phyloP scores from a whole-genome alignment of 169 alveolate genomes.

The Babesia ovata region DNA sequence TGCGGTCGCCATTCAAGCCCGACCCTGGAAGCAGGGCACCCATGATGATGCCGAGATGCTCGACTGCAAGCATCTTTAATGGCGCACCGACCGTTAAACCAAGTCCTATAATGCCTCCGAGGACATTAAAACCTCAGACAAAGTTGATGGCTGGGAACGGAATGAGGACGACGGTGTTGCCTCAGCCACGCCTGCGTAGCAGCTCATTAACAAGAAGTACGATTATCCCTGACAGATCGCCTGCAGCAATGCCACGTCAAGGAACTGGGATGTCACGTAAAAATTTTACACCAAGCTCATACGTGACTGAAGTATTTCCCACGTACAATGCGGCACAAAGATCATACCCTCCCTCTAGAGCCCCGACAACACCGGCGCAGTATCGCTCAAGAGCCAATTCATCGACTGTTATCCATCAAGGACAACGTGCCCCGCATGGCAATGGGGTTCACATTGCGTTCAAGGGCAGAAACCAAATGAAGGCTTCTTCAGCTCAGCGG shows the following conservation, averaged over 20 bases:
- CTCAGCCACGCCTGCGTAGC: constrained; percentile 2
- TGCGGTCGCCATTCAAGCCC: neutral
- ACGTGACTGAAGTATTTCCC: constrained; percentile 27
- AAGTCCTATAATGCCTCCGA: neutral
- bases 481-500: constrained; percentile 26
- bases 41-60: constrained; percentile 29
- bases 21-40: constrained; percentile 16
- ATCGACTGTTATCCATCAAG: neutral
- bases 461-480: constrained; percentile 19
- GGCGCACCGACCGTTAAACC: neutral
- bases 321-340: neutral
- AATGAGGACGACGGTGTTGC: constrained; percentile 14
- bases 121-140: neutral
- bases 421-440: neutral
- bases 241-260: constrained; percentile 18
- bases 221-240: neutral
- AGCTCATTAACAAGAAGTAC: neutral
- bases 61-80: constrained; percentile 7
- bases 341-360: neutral
- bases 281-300: constrained; percentile 8
- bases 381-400: neutral
- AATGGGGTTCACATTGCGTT: constrained; percentile 7
- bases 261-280: constrained; percentile 12
- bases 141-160: neutral
- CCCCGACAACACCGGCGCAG: constrained; percentile 9